A percentile compares a stretch with the other conserved stretches of the same genome.
phyloP scores from a whole-genome alignment of 108 stramenopile species.

The Pseudonitzschia multiseries region DNA sequence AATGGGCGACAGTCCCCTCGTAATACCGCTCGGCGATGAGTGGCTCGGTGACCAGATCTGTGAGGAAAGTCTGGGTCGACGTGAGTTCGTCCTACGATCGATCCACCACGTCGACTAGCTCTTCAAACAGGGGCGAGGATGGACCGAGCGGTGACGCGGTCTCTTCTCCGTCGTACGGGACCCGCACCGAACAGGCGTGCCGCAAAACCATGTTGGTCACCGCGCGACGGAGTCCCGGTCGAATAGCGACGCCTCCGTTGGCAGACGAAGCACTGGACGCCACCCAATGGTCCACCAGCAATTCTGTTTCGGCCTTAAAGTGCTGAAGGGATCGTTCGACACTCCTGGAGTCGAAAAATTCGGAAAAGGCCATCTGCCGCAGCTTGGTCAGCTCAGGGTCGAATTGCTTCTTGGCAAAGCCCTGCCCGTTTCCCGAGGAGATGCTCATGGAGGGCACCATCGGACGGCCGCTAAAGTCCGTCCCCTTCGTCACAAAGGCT shows the following conservation, averaged over 20 bases:
- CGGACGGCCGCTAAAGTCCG: slow-evolving; percentile 5
- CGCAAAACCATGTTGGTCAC: slow-evolving; percentile 15
- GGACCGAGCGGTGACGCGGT: background rate
- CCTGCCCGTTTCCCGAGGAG: slow-evolving; percentile 7
- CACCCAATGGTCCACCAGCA: background rate
- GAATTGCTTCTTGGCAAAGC: slow-evolving; percentile 3
- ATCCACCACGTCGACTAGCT: slow-evolving; percentile 8
- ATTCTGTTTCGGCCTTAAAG: background rate
- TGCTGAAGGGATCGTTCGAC: background rate
- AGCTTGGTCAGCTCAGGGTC: background rate
- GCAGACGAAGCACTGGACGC: background rate
- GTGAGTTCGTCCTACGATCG: slow-evolving; percentile 3
- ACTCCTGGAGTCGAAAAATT: background rate
- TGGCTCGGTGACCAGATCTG: slow-evolving; percentile 1
- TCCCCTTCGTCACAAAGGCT: background rate
- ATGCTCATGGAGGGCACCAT: slow-evolving; percentile 14
- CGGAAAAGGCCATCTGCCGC: slow-evolving; percentile 3
- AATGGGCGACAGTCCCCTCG: slow-evolving; percentile 5
- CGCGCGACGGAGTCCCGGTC: slow-evolving; percentile 11
- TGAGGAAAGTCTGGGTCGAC: slow-evolving; percentile 8
- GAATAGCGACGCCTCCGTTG: slow-evolving; percentile 7
- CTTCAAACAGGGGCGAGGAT: background rate
- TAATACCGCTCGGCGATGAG: slow-evolving; percentile 4
- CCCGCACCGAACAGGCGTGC: slow-evolving; percentile 6
- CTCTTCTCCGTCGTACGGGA: slow-evolving; percentile 8